phyloP scores from a whole-genome alignment of 768 basidiomycete species.

The Candolleomyces eurysporus region DNA sequence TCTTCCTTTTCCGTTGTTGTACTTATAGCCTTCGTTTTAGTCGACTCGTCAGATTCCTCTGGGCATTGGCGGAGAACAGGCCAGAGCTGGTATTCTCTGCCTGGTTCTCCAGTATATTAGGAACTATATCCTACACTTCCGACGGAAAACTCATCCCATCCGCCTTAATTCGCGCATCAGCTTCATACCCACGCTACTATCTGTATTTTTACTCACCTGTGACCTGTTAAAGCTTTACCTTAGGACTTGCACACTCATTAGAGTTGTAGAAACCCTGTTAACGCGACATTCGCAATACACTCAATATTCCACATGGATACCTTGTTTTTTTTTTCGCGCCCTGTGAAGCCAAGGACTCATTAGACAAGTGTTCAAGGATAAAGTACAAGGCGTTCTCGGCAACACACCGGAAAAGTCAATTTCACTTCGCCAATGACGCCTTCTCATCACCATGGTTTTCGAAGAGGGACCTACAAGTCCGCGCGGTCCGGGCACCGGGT shows the following conservation, averaged over 20 bases:
- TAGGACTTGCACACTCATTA: neutral
- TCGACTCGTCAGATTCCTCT: neutral
- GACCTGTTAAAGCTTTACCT: neutral
- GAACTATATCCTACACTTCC: neutral
- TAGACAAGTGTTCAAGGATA: neutral
- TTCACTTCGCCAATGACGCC: neutral
- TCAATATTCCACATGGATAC: slow-evolving; percentile 3
- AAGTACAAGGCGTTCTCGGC: neutral
- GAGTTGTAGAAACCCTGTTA: neutral
- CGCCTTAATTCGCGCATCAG: neutral
- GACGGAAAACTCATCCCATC: neutral
- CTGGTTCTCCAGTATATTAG: neutral
- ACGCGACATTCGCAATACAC: neutral
- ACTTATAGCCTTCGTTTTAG: neutral
- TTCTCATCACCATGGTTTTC: neutral
- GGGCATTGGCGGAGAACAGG: neutral
- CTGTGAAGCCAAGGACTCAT: neutral
- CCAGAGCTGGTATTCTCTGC: slow-evolving; percentile 5
- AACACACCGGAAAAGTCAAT: slow-evolving; percentile 4
- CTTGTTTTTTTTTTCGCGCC: slow-evolving; percentile 4
- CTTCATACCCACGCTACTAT: neutral
- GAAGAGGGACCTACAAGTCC: neutral
- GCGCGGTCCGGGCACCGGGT: neutral
- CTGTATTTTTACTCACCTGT: slow-evolving; percentile 1
- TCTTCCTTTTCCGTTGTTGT: neutral